Evolutionary conservation across 768 basidiomycete species (phyloP).

Genomic region (Termitomyces sp.): DNA sequence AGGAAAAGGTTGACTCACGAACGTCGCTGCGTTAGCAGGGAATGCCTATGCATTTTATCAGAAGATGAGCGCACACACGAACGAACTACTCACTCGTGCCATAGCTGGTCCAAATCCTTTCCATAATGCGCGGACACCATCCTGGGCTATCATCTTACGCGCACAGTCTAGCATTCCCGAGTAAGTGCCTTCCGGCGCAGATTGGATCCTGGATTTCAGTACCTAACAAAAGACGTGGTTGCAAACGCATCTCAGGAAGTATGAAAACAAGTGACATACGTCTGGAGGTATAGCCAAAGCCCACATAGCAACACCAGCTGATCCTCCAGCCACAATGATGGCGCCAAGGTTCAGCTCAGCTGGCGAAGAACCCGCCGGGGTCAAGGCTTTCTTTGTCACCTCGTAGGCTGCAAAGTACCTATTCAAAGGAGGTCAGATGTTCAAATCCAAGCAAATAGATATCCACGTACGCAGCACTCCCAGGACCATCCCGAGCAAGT

Average conservation of each 20-base stretch:
- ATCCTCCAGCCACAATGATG: slow-evolving; percentile 89
- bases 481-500: slow-evolving; percentile 91
- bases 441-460: neutral
- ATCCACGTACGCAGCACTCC: slow-evolving; percentile 83
- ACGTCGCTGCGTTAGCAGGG: slow-evolving; percentile 95
- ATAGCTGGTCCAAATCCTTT: slow-evolving; percentile 98
- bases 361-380: slow-evolving; percentile 75
- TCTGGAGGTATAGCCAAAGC: slow-evolving; percentile 95
- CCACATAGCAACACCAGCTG: slow-evolving; percentile 99
- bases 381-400: slow-evolving; percentile 83
- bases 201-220: slow-evolving; percentile 92
- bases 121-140: slow-evolving; percentile 88
- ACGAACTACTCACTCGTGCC: slow-evolving; percentile 60
- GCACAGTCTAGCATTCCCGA: slow-evolving; percentile 90
- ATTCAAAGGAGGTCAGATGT: slow-evolving; percentile 7
- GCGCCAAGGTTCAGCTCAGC: slow-evolving; percentile 81
- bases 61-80: neutral
- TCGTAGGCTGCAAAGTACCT: slow-evolving; percentile 99
- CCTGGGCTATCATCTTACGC: slow-evolving; percentile 84
- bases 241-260: neutral
- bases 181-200: slow-evolving; percentile 97
- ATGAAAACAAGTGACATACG: slow-evolving; percentile 34
- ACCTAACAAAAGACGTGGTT: slow-evolving; percentile 48
- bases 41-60: slow-evolving; percentile 60
- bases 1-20: slow-evolving; percentile 51